Base-by-base conservation (phyloP, 768 basidiomycete species). In the Infundibulicybe gibba region DNA sequence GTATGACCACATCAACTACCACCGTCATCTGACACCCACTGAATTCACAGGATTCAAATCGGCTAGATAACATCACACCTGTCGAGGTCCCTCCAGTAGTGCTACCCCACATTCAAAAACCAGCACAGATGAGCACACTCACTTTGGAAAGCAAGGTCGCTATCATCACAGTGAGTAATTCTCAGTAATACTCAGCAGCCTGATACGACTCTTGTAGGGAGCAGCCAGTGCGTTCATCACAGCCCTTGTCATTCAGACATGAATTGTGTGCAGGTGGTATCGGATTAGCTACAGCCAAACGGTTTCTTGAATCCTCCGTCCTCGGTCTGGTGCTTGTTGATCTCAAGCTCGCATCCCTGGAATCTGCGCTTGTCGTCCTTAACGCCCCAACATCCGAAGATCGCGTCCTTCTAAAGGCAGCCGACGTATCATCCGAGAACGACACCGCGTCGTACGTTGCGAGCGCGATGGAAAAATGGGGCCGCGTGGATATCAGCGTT, bases 401-500 rank as follows among this genome's bases (percentile, higher is more conserved):
- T 8, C 43, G 40, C 25, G 11, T 48, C 5, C 15, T 25, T 25
- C 25, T 25, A 8, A 25, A 8, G 8, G 25, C 21, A 8, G 47
- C 47, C 15, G 42, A 52, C 21, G 50, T 45, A 6, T 33, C 14
- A 14, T 40, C 14, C 13, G 50, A 52, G 32, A 43, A 33, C 21
- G 34, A n/a, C 3, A 31, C 39, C 6, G 17, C 43, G 31, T n/a
- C n/a, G 40, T 52, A 44, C 35, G 38, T 44, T 4, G 34, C 33
- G 12, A 34, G 32, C 32, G 48, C 50, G 14, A 8, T 52, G 13
- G 39, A 43, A 20, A 35, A 33, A 17, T 52, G 50, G 51, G 51
- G 51, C 9, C 14, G 43, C n/a, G 48, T 52, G 12, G 51, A 52
- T 39, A 43, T 52, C 32, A 43, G 45, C 17, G 48, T 52, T 17